Evolutionary conservation across 371 early-diverging fungal species (phyloP), one percentile per base, ranked within the genome.

Genomic region (Circinella minor): DNA sequence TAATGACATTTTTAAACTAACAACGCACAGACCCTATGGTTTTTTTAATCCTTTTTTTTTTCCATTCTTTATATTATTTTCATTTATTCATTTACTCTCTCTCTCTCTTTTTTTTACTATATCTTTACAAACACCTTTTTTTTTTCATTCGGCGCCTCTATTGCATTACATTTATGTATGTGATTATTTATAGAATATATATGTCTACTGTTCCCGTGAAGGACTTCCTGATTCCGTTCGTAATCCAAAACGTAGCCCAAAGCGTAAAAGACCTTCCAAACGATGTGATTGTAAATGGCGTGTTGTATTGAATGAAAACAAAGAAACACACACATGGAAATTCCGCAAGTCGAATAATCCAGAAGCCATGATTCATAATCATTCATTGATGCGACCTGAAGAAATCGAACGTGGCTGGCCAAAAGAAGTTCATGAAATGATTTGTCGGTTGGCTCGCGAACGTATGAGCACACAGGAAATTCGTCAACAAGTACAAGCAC

Each of bases 211-310:
- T 55, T 89, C 89, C 6, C 79, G 89, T 61, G 89, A 89, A 76
- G 89, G 89, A 34, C 75, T 88, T n/a, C 83, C 88, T 4, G 89
- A 89, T 64, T 86, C 86, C 5, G 78, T 80, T 69, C 82, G 88
- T 60, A 84, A 84, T 66, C 86, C 86, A 39, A 88, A 87, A 80
- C 71, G 77, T 15, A 83, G 81, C 57, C 79, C 79, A 57, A 86
- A 89, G 74, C 79, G 89, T 18, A 89, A 89, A 66, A 73, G 89
- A 54, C 77, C 82, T 3, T 87, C 87, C 4, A 81, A 86, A 78
- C 83, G 88, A 36, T 89, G 89, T 65, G 89, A 87, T 69, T 89
- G 89, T 72, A 81, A 87, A 69, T 89, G 89, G 89, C 83, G 89
- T 13, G 85, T 89, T 36, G 86, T 88, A 0, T 66, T 89, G 14